Evolutionary conservation across 148 eudicot genomes (phyloP), one percentile per base, ranked within the genome.

Genomic region (Chenopodium berlandieri): DNA sequence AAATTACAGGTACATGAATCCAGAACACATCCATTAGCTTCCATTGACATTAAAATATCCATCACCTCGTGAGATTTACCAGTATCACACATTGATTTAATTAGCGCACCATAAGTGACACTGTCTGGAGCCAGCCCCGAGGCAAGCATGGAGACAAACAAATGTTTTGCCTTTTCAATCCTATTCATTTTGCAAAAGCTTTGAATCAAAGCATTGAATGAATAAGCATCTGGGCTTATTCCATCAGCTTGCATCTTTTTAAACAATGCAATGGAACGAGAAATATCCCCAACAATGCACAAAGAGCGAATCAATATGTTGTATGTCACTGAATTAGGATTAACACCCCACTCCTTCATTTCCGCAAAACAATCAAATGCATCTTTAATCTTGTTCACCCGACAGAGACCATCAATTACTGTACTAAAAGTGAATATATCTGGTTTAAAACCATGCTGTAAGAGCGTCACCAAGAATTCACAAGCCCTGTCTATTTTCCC

Each of bases 341-440:
- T 56, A 65, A 94, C 81, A 56, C 99, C 97, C 98, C 99, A 94
- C 75, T 91, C 91, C 56, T 84, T 84, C 98, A 96, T 92, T 81
- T 96, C 99, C 2, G 84, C 78, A 86, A 92, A 89, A 87, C 97
- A 92, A 82, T 89, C 87, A 69, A 94, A 90, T 67, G 99, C 99
- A 90, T 96, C 98, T 62, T 79, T 79, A 74, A 87, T 91, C 81
- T 83, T 91, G 83, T 90, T 86, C 31, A 71, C 85, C 89, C 89
- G 89, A 86, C 98, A 94, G 79, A 96, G 99, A 46, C 96, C 95
- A 76, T 92, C 91, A 72, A 96, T 90, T 73, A 94, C 75, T 66
- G 95, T 90, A 79, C 88, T 89, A 80, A 96, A 96, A 81, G 98
- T 96, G 89, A 90, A 88, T 34, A 86, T 89, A 83, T 96, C 99